Conservation (phyloP, 306 rosid genomes). For the Pyrus communis region DNA sequence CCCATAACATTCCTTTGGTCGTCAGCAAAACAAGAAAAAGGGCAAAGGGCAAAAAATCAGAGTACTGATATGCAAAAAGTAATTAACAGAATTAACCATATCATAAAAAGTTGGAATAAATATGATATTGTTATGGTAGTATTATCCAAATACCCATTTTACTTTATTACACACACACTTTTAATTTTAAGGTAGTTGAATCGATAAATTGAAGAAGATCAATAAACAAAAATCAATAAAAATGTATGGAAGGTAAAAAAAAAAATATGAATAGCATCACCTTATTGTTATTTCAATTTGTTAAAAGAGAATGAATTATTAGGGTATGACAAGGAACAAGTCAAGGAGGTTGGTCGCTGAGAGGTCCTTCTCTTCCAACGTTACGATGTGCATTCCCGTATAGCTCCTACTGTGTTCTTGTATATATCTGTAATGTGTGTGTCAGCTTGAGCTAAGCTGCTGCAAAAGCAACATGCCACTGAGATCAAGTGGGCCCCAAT, state of each 20-base stretch:
- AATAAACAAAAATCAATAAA: no score
- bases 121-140: no score
- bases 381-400: background rate
- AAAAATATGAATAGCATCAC: no score
- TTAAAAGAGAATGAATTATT: no score
- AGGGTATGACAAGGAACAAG: background rate
- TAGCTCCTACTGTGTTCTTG: background rate
- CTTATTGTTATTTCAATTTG: background rate
- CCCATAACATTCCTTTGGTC: background rate
- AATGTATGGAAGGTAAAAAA: no score
- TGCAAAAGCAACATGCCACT: constrained; percentile 55
- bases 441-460: constrained; percentile 42
- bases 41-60: background rate
- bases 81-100: background rate
- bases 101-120: no score
- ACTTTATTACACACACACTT: no score
- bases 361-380: constrained; percentile 27
- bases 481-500: constrained; percentile 38
- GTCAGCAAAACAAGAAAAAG: background rate
- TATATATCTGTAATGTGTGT: background rate
- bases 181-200: rapidly evolving
- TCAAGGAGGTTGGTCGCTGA: constrained; percentile 2
- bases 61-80: background rate
- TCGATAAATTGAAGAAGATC: no score
- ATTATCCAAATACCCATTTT: no score